These are phyloP conservation scores for Malbranchea zuffiana DNA, from an alignment of 2,329 filamentous ascomycete genomes.

Conservation along the genomic window DNA sequence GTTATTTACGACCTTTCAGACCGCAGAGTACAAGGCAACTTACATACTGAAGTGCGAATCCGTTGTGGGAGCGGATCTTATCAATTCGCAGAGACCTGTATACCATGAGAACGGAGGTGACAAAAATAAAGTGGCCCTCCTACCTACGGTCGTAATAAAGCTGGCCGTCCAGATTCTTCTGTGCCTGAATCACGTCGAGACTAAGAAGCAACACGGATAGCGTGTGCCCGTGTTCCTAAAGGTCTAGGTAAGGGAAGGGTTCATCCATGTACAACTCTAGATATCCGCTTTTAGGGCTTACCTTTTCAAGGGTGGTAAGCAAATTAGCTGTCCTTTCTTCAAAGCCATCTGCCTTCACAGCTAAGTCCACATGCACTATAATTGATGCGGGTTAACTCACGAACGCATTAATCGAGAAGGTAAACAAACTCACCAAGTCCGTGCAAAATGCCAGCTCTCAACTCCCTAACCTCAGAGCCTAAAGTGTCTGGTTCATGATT, in stretches of 20 bases:
- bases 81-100: constrained; percentile 49
- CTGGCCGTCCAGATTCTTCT: constrained; percentile 25
- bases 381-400: neutral
- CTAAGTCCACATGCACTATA: constrained; percentile 21
- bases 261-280: neutral
- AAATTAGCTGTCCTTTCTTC: constrained; percentile 46
- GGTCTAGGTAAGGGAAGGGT: neutral
- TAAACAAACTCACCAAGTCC: constrained; percentile 45
- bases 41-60: constrained; percentile 53
- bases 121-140: neutral
- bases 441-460: constrained; percentile 58
- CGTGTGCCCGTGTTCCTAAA: constrained; percentile 50
- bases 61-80: constrained; percentile 49
- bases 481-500: constrained; percentile 45
- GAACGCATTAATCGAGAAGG: neutral
- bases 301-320: constrained; percentile 45
- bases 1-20: neutral
- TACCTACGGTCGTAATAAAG: constrained; percentile 34
- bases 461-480: constrained; percentile 50
- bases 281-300: constrained; percentile 8
- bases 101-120: neutral
- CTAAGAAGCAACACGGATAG: constrained; percentile 56
- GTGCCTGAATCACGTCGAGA: constrained; percentile 51
- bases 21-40: constrained; percentile 10
- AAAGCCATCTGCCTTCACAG: constrained; percentile 33